Conservation (phyloP, 345 rosid genomes). For the Syzygium aromaticum region DNA sequence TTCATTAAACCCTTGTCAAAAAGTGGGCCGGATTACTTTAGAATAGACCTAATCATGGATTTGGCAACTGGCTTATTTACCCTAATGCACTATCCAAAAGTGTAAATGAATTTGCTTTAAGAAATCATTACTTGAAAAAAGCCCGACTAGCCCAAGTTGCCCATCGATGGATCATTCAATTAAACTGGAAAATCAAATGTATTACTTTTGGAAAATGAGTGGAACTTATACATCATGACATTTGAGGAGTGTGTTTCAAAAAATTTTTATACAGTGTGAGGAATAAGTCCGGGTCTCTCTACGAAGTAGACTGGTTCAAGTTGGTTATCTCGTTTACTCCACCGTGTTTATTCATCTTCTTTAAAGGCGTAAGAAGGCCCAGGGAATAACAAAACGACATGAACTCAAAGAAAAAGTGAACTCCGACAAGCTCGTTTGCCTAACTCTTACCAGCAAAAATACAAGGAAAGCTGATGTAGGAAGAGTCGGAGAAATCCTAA, state of each 20-base stretch:
- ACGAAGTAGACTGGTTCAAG: background rate
- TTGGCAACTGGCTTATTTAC: background rate
- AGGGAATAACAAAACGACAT: background rate
- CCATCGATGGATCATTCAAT: background rate
- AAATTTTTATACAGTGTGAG: background rate
- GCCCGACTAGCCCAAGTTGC: background rate
- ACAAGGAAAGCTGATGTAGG: background rate
- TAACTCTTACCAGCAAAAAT: background rate
- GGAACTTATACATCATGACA: no score
- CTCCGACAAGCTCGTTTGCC: background rate
- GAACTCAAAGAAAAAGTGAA: background rate
- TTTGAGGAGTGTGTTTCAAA: no score
- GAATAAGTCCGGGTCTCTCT: background rate
- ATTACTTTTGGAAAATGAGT: no score
- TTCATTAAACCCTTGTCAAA: background rate
- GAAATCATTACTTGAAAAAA: background rate
- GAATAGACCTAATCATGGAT: background rate
- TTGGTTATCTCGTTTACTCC: background rate
- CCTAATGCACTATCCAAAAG: background rate
- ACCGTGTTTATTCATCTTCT: background rate
- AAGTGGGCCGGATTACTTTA: background rate
- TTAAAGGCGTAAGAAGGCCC: background rate
- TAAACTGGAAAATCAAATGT: background rate
- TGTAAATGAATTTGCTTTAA: background rate
- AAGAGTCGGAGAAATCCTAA: background rate